Conservation (phyloP, 371 early-diverging fungal genomes). For the Nematocida sp. region DNA sequence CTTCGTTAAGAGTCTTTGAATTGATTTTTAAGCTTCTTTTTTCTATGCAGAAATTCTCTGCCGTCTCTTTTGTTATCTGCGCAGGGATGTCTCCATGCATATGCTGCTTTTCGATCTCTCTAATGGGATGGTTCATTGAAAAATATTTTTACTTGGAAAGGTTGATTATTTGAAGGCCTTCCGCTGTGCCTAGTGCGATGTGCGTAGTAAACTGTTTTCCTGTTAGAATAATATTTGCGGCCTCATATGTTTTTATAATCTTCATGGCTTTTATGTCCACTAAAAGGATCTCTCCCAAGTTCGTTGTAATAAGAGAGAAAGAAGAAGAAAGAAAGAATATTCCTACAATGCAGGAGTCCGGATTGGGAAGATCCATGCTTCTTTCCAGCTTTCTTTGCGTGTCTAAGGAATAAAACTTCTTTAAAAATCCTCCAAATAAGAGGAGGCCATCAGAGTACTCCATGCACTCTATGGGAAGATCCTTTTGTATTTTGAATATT, state of each 20-base stretch:
- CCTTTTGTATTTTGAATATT: not conserved
- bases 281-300: slow-evolving; percentile 8
- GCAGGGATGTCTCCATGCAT: slow-evolving; percentile 34
- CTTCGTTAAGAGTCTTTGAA: slow-evolving; percentile 5
- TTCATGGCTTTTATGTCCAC: not conserved
- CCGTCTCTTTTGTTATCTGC: slow-evolving; percentile 14
- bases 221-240: slow-evolving; percentile 7
- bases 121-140: not conserved
- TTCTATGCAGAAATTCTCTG: slow-evolving; percentile 9
- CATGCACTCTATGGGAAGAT: slow-evolving; percentile 9
- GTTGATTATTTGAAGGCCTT: slow-evolving; percentile 22
- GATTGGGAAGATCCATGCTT: not conserved
- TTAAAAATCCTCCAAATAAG: slow-evolving; percentile 16
- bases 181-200: slow-evolving; percentile 10
- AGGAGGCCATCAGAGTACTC: slow-evolving; percentile 6
- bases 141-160: not conserved
- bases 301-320: slow-evolving; percentile 4
- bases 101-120: slow-evolving; percentile 37
- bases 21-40: not conserved
- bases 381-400: slow-evolving; percentile 18
- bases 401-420: slow-evolving; percentile 1
- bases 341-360: slow-evolving; percentile 1
- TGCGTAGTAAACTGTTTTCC: not conserved
- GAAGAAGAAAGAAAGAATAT: slow-evolving; percentile 11
- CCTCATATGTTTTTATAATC: not conserved